Base-by-base conservation (phyloP, 352 stramenopile genomes). In the Phytophthora ohioensis region DNA sequence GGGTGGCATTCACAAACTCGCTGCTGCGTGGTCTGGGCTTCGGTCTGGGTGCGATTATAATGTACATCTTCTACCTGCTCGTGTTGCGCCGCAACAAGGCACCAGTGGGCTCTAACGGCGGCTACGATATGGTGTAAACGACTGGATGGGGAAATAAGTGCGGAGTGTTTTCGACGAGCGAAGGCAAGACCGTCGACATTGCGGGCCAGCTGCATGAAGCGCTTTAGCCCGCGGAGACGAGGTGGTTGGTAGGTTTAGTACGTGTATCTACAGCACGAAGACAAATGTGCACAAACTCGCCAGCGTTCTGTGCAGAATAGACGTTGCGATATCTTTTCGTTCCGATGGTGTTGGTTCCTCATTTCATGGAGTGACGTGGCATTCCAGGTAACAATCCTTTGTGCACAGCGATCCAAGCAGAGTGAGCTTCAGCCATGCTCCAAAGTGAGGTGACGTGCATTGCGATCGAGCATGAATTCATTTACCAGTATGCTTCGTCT, bases 1-100 rank as follows among this genome's bases (percentile, higher is more conserved):
- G 86, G 85, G 86, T 94, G 45, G 75, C 83, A 11, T 97, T 95
- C 60, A 80, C 86, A 27, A 94, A 89, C 57, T 85, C 87, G n/a
- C 56, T 93, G 51, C 71, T 97, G 64, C 82, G 85, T 31, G 90
- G 90, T 1, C 42, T 92, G n/a, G 88, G 81, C 45, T 82, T 95
- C 38, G 88, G 82, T 5, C 73, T 94, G 12, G 88, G 90, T n/a
- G 66, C 75, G 30, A 86, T 97, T 78, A 90, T 93, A 60, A 85
- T 94, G 51, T 94, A 94, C 67, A 80, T 93, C 41, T 79, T 93
- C 41, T 94, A 93, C 67, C 64, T 95, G 61, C 66, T 95, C n/a
- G 75, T 89, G 38, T 70, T 91, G 60, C 82, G 85, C 42, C 76
- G 65, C 65, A 88, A 71, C 60, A 73, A 80, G 52, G 69, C 76